phyloP scores from a whole-genome alignment of 805 yeast species.

The Ascoidea rubescens region DNA sequence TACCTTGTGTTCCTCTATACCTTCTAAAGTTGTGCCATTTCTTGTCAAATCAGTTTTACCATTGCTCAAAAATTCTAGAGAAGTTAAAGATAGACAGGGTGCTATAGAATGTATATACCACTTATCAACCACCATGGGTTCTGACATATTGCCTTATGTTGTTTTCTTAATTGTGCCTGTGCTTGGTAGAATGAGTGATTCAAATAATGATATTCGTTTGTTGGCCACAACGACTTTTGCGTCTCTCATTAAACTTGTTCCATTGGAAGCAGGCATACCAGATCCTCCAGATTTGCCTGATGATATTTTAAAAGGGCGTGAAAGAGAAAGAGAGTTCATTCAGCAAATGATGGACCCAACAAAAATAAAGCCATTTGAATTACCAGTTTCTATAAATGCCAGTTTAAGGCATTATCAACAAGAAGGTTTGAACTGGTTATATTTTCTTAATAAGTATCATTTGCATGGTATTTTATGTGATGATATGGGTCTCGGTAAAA shows the following conservation, averaged over 20 bases:
- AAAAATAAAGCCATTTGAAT: conserved; percentile 71
- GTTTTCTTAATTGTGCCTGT: conserved; percentile 94
- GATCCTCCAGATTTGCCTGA: conserved; percentile 88
- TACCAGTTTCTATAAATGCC: conserved; percentile 89
- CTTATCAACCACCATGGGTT: conserved; percentile 72
- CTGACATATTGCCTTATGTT: conserved; percentile 82
- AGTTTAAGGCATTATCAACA: conserved; percentile 91
- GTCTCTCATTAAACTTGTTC: conserved; percentile 85
- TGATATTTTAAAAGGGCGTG: conserved; percentile 76
- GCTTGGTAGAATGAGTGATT: conserved; percentile 94
- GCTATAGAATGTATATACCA: conserved; percentile 87
- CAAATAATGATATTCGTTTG: conserved; percentile 75
- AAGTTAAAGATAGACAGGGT: conserved; percentile 71
- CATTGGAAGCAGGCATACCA: conserved; percentile 93
- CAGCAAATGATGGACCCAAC: conserved; percentile 97
- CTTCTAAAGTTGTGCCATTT: conserved; percentile 60
- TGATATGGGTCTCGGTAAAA: conserved; percentile 98
- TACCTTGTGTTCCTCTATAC: conserved; percentile 53
- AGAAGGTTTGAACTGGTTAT: conserved; percentile 97
- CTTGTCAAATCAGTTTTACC: conserved; percentile 73
- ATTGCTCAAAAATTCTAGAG: conserved; percentile 62
- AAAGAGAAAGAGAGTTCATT: conserved; percentile 84
- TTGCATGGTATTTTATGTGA: conserved; percentile 96
- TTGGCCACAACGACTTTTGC: conserved; percentile 96
- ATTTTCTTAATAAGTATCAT: conserved; percentile 87